Base-by-base conservation (phyloP, 208 protist genomes). In the Trypanosoma caninum region DNA sequence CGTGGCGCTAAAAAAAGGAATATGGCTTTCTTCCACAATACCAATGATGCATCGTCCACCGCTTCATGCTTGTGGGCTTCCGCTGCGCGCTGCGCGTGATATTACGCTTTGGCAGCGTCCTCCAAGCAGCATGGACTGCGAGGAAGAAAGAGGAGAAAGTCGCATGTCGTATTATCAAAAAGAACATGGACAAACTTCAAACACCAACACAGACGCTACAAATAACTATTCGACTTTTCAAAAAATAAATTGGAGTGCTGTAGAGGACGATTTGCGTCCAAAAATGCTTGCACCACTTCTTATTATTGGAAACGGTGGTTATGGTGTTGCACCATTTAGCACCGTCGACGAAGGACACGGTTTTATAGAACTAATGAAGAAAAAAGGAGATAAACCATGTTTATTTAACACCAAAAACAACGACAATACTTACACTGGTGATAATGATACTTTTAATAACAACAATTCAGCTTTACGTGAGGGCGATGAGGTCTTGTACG, bases 281-380 rank as follows among this genome's bases (percentile, higher is more conserved):
- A 23, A 18, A 25, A 69, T 45, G 13, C 41, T 79, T 33, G 50
- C 64, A 30, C 72, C 76, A 16, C 52, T 76, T 25, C 65, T 78
- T 22, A 63, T 76, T 18, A 51, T 65, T 38, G 69, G 64, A 7
- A 59, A 78, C 61, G 76, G 76, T 40, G 76, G 76, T 8, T 83
- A 79, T 45, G 76, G 76, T 25, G 44, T 70, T 0, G 76, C 76
- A 30, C 76, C 76, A 8, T 83, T 83, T 54, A 73, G 68, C 41
- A 52, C 35, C n/a, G n/a, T n/a, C n/a, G n/a, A n/a, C n/a, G n/a
- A n/a, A n/a, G n/a, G n/a, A n/a, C n/a, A n/a, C n/a, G n/a, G n/a
- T n/a, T n/a, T n/a, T n/a, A n/a, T n/a, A n/a, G n/a, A n/a, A n/a
- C n/a, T n/a, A n/a, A n/a, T n/a, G n/a, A n/a, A n/a, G n/a, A n/a